Percentiles rank a stretch among this genome's conserved stretches.
Conservation (phyloP, 768 basidiomycete genomes). For the Leccinum obscurum region DNA sequence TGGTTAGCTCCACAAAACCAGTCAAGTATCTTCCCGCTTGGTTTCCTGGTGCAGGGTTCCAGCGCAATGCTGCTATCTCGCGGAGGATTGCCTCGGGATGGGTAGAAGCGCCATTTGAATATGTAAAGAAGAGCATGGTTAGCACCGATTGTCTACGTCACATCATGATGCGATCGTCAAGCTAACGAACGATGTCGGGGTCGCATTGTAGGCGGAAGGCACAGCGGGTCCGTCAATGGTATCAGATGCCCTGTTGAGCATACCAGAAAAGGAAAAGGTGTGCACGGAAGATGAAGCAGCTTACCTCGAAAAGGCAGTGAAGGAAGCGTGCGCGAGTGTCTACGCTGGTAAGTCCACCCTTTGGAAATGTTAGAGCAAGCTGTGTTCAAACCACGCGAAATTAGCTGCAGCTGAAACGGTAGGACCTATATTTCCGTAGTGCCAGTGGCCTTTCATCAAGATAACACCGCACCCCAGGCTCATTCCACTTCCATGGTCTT, state of each 20-base stretch:
- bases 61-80: constrained; percentile 15
- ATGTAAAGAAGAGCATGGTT: constrained; percentile 25
- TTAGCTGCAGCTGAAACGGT: constrained; percentile 18
- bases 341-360: neutral
- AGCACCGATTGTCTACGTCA: neutral
- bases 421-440: constrained; percentile 4
- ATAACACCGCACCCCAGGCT: constrained; percentile 17
- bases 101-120: constrained; percentile 25
- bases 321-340: constrained; percentile 15
- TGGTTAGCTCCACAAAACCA: neutral
- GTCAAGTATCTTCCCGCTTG: constrained; percentile 24
- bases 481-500: constrained; percentile 22
- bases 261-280: constrained; percentile 7
- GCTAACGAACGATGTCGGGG: neutral
- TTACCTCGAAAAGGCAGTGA: constrained; percentile 18
- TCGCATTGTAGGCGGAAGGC: constrained; percentile 16
- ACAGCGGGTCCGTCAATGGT: constrained; percentile 27
- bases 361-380: too few relatives aligned
- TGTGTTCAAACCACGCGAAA: too few relatives aligned
- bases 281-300: constrained; percentile 7
- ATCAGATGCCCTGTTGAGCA: constrained; percentile 19
- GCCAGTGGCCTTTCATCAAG: constrained; percentile 1
- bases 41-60: constrained; percentile 26
- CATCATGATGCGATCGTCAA: neutral
- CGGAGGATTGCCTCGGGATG: constrained; percentile 7